Percentiles rank a stretch among this genome's conserved stretches.
Conservation (phyloP, 805 yeast species). For the Sungouiozyma ichnusensis region DNA sequence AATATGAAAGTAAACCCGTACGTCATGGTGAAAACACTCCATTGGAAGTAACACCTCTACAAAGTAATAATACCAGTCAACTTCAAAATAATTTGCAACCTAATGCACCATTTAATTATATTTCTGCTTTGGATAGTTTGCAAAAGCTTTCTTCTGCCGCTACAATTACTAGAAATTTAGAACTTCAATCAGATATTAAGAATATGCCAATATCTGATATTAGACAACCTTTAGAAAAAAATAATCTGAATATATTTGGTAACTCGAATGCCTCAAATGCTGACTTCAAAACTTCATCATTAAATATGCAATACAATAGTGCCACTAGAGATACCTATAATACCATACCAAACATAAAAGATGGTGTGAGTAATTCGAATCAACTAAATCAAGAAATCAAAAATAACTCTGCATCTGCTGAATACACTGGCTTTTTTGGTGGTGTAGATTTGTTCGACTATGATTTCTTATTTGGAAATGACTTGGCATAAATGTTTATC, state of each 20-base stretch:
- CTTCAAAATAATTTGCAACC: background rate
- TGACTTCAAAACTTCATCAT: background rate
- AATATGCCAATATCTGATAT: background rate
- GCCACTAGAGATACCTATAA: background rate
- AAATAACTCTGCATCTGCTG: conserved; percentile 1
- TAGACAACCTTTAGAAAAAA: background rate
- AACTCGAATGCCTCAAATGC: background rate
- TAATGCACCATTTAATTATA: conserved; percentile 1
- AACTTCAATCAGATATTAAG: conserved; percentile 3
- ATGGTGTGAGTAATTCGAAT: conserved; percentile 1
- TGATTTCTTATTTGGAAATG: conserved; percentile 21
- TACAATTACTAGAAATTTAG: conserved; percentile 8
- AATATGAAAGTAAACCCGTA: background rate
- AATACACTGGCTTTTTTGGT: conserved; percentile 18
- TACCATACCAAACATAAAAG: background rate
- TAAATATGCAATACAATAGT: background rate
- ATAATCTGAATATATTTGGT: background rate
- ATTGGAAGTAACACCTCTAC: background rate
- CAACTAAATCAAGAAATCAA: conserved; percentile 3
- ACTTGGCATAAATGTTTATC: conserved; percentile 5
- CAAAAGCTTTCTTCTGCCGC: conserved; percentile 15
- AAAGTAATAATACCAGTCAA: background rate
- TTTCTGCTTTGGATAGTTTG: conserved; percentile 7
- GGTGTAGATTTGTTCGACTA: conserved; percentile 25
- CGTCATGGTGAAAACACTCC: background rate